Base-by-base conservation (phyloP, 2,329 filamentous ascomycete species). In the Conoideocrella luteorostrata region DNA sequence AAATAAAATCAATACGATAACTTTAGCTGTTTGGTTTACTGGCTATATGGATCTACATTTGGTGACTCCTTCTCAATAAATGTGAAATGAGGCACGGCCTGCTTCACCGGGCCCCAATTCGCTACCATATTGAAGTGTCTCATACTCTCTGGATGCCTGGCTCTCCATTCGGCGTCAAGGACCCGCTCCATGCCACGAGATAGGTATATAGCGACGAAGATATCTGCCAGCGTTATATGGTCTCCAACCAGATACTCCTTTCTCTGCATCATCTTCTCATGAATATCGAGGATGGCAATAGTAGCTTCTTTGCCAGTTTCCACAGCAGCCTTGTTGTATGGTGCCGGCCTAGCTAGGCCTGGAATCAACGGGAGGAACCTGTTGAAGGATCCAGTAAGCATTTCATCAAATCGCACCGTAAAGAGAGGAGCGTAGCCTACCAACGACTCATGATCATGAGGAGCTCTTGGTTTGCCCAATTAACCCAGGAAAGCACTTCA, bases 311-410 rank as follows among this genome's bases (percentile, higher is more conserved):
- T 41, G 4, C 39, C 39, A 3, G 29, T 17, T 20, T 41, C 39
- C 3, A 41, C 30, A 3, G 21, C 13, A 7, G 6, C 13, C 9
- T 34, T 33, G 22, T 26, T 11, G 11, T 34, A 34, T 17, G 29
- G 28, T 11, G 30, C 39, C 4, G 30, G 39, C 13, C 39, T 29
- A 5, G 29, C 15, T 9, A 35, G n/a, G 28, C 30, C 22, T 20
- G 39, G 39, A 26, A 41, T 34, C 2, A 41, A 21, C 12, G 39
- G 39, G 5, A 41, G 39, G 20, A 34, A 41, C 39, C 39, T 41
- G 23, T 38, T 15, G 21, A 22, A 26, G 26, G n/a, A 3, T n/a
- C 2, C 9, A 29, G 26, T 29, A n/a, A 10, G 26, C 9, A 10
- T 9, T 29, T 29, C n/a, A n/a, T 9, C 26, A 29, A 29, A 29